These are phyloP conservation scores for Hypomyces rosellus DNA, from an alignment of 2,329 filamentous ascomycete species.

Conservation along the genomic window DNA sequence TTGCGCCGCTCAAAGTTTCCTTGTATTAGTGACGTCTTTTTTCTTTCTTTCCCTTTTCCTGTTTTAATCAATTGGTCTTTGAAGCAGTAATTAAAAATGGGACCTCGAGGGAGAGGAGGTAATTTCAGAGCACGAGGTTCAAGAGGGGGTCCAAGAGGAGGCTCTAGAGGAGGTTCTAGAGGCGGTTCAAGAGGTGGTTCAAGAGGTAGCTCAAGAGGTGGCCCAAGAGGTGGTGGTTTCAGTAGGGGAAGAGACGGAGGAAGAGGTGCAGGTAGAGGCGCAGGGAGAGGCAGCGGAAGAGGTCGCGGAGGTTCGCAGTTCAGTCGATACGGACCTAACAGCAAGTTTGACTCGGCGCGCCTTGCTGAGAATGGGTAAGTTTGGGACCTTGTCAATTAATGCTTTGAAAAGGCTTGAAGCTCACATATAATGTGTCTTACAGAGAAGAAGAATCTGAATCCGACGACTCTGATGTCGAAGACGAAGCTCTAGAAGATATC, in stretches of 20 bases:
- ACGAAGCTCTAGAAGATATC: slow-evolving; percentile 32
- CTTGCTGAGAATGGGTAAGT: slow-evolving; percentile 26
- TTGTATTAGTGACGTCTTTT: not conserved
- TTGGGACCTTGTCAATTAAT: not conserved
- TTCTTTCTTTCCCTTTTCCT: slow-evolving; percentile 12
- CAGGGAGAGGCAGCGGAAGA: slow-evolving; percentile 24
- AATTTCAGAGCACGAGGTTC: slow-evolving; percentile 27
- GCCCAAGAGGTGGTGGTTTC: no score
- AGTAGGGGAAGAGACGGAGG: slow-evolving; percentile 11
- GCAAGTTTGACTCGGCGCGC: slow-evolving; percentile 30
- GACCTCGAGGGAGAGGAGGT: slow-evolving; percentile 29
- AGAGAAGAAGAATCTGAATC: slow-evolving; percentile 13
- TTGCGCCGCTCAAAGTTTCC: not conserved
- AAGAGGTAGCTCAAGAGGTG: slow-evolving; percentile 15
- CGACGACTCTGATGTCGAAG: slow-evolving; percentile 25
- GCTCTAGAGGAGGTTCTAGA: slow-evolving; percentile 20
- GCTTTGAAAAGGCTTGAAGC: not conserved
- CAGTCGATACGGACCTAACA: slow-evolving; percentile 31
- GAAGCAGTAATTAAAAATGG: slow-evolving; percentile 23
- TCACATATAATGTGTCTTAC: not conserved
- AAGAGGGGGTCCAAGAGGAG: slow-evolving; percentile 22
- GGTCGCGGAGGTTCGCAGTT: slow-evolving; percentile 13
- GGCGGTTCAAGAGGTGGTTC: slow-evolving; percentile 7
- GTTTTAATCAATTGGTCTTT: not conserved
- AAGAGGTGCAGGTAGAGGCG: slow-evolving; percentile 17